These are phyloP conservation scores for Cinchona pubescens DNA, from an alignment of 257 asterid species.

Conservation along the genomic window DNA sequence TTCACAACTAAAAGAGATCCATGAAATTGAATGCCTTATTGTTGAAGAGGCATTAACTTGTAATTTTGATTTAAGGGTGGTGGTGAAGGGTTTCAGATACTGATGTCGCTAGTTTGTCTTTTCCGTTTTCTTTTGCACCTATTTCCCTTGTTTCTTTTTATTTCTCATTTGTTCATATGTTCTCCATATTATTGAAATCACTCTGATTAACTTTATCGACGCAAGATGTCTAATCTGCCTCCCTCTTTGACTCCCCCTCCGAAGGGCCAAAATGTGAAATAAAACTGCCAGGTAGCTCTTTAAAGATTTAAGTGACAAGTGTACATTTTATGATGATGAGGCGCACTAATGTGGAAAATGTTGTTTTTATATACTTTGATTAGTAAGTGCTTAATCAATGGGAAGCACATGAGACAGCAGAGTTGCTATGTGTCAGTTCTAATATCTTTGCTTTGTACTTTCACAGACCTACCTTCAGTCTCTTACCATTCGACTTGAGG, in stretches of 20 bases:
- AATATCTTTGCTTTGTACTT: constrained; percentile 17
- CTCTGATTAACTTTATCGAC: not conserved
- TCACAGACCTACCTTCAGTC: constrained; percentile 95
- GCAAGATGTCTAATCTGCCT: not conserved
- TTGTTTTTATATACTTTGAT: not conserved
- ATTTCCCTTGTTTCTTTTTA: not conserved
- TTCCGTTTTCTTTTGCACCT: not conserved
- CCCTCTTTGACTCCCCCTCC: not conserved
- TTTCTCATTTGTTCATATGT: not conserved
- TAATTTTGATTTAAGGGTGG: not conserved
- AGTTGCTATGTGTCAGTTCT: not conserved
- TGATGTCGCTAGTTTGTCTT: not conserved
- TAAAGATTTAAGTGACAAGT: not conserved
- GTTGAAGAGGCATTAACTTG: not conserved
- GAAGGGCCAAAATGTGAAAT: not conserved
- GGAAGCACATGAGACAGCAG: not conserved
- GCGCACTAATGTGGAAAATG: not conserved
- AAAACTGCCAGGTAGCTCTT: not conserved
- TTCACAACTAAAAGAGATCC: not conserved
- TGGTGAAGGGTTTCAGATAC: not conserved
- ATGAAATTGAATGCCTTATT: not conserved
- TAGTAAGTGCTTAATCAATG: not conserved
- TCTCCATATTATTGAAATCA: not conserved
- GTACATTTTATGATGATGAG: not conserved
- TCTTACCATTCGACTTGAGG: constrained; percentile 95